These are phyloP conservation scores for Galerina sulciceps DNA, from an alignment of 768 basidiomycete species.

Conservation along the genomic window DNA sequence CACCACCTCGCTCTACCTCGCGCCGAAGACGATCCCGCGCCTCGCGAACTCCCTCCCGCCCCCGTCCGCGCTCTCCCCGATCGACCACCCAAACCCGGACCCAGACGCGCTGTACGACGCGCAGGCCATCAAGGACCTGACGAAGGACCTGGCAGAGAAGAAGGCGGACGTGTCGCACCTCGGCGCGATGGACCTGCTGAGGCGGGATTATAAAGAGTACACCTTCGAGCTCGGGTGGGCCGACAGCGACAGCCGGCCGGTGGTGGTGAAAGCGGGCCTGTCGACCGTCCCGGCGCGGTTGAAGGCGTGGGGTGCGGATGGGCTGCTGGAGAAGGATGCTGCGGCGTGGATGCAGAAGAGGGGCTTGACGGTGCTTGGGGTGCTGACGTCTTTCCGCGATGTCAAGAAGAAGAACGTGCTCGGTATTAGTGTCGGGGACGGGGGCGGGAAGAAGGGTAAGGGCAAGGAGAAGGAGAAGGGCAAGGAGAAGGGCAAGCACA, in stretches of 20 bases:
- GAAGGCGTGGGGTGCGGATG: slow-evolving; percentile 53
- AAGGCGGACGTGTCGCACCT: slow-evolving; percentile 76
- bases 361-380: slow-evolving; percentile 69
- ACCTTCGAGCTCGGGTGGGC: slow-evolving; percentile 49
- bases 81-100: slow-evolving; percentile 28
- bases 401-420: slow-evolving; percentile 33
- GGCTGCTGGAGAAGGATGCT: slow-evolving; percentile 42
- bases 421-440: slow-evolving; percentile 11
- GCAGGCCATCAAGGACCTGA: slow-evolving; percentile 52
- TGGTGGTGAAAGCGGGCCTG: slow-evolving; percentile 69
- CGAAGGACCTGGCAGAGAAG: slow-evolving; percentile 48
- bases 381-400: slow-evolving; percentile 74
- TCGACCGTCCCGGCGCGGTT: slow-evolving; percentile 81
- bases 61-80: slow-evolving; percentile 47
- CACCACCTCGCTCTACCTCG: slow-evolving; percentile 65
- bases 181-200: slow-evolving; percentile 74
- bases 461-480: slow-evolving; percentile 44
- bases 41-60: slow-evolving; percentile 65
- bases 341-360: slow-evolving; percentile 69
- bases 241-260: slow-evolving; percentile 28
- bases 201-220: slow-evolving; percentile 97
- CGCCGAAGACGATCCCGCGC: slow-evolving; percentile 50
- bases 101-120: slow-evolving; percentile 38
- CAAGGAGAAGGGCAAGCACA: slow-evolving; percentile 58
- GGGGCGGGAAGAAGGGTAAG: slow-evolving; percentile 32